phyloP scores from a whole-genome alignment of 2,329 filamentous ascomycete genomes.

The Orbilia javanica region DNA sequence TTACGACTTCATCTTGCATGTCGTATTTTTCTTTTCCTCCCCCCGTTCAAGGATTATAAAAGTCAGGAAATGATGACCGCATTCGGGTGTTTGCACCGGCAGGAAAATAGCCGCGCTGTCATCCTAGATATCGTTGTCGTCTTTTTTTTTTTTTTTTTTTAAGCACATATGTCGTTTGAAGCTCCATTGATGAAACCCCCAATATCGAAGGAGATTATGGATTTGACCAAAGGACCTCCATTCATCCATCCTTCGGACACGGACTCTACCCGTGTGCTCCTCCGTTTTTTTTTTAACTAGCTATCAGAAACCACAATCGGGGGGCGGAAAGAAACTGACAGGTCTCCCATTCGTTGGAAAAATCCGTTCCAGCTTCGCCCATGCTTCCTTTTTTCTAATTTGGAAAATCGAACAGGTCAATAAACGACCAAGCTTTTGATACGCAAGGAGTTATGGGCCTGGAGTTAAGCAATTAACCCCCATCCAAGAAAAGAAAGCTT shows the following conservation, averaged over 20 bases:
- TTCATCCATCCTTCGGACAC: conserved; percentile 6
- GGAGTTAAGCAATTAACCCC: conserved; percentile 22
- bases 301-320: background rate
- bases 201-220: conserved; percentile 15
- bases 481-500: too few relatives aligned
- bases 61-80: conserved; percentile 42
- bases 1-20: conserved; percentile 47
- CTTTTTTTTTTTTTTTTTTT: conserved; percentile 8
- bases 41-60: conserved; percentile 22
- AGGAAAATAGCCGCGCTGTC: conserved; percentile 49
- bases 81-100: conserved; percentile 52
- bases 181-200: conserved; percentile 16
- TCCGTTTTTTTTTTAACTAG: background rate
- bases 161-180: conserved; percentile 36
- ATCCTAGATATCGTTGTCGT: background rate
- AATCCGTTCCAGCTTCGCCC: conserved; percentile 18
- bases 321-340: background rate
- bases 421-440: conserved; percentile 35
- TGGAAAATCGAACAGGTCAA: conserved; percentile 20
- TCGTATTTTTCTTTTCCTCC: conserved; percentile 3
- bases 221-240: conserved; percentile 25
- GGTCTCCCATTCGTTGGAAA: conserved; percentile 28
- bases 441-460: conserved; percentile 24
- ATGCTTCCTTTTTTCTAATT: background rate
- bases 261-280: background rate